Conservation (phyloP, 495 filamentous ascomycete genomes). For the Endocarpon pusillum region DNA sequence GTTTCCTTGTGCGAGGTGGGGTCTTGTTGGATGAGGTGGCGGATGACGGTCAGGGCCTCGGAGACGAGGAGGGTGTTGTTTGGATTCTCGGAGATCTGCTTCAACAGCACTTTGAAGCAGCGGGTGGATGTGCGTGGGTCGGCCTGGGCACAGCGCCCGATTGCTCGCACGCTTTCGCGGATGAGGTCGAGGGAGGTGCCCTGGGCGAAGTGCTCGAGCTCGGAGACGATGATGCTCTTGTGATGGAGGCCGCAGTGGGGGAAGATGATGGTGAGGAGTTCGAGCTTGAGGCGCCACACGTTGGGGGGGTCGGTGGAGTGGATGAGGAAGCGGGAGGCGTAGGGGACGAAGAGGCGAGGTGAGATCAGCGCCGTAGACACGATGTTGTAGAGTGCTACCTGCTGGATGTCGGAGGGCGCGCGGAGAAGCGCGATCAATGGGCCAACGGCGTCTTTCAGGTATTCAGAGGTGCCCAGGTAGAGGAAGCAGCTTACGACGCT, state of each 20-base stretch:
- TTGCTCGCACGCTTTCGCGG: slow-evolving; percentile 73
- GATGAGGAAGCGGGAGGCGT: slow-evolving; percentile 75
- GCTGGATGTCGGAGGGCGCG: slow-evolving; percentile 68
- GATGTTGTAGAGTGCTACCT: slow-evolving; percentile 83
- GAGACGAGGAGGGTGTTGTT: slow-evolving; percentile 77
- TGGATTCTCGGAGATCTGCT: slow-evolving; percentile 69
- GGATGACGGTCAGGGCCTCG: slow-evolving; percentile 80
- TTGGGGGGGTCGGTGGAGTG: slow-evolving; percentile 63
- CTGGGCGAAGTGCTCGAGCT: slow-evolving; percentile 81
- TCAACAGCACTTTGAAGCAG: slow-evolving; percentile 65
- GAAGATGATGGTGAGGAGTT: slow-evolving; percentile 77
- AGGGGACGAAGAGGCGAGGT: slow-evolving; percentile 63
- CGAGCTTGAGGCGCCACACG: slow-evolving; percentile 80
- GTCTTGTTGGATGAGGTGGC: slow-evolving; percentile 87
- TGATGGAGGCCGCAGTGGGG: slow-evolving; percentile 57
- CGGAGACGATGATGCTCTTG: slow-evolving; percentile 73
- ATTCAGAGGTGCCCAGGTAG: slow-evolving; percentile 59
- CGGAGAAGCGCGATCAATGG: slow-evolving; percentile 75
- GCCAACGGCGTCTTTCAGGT: slow-evolving; percentile 54
- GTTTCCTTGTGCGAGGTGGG: slow-evolving; percentile 60
- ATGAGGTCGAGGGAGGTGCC: slow-evolving; percentile 61
- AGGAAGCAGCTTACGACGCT: slow-evolving; percentile 73
- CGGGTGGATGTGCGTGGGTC: slow-evolving; percentile 50
- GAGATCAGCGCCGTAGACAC: slow-evolving; percentile 63
- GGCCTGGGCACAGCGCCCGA: slow-evolving; percentile 79